These are phyloP conservation scores for Colletotrichum cereale DNA, from an alignment of 2,329 filamentous ascomycete genomes.

Conservation along the genomic window DNA sequence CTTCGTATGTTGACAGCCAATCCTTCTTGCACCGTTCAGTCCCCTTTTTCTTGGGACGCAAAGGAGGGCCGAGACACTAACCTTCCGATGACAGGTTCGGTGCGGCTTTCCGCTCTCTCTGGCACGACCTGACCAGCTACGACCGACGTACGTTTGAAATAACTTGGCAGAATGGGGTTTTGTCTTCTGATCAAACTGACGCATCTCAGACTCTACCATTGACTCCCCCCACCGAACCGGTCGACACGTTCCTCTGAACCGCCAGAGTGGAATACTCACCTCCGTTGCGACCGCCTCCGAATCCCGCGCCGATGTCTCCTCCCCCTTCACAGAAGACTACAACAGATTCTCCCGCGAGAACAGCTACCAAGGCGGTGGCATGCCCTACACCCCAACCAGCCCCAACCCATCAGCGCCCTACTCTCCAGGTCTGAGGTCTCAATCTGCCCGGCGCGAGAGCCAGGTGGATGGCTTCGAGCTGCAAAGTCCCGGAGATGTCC, in stretches of 20 bases:
- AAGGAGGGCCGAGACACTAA: conserved; percentile 38
- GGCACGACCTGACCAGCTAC: conserved; percentile 88
- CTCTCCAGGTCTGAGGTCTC: conserved; percentile 89
- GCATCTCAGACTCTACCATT: conserved; percentile 82
- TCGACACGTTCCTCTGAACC: conserved; percentile 89
- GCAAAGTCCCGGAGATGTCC: conserved; percentile 84
- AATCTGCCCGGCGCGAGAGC: conserved; percentile 74
- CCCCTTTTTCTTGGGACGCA: conserved; percentile 23
- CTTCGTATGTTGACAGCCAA: conserved; percentile 38
- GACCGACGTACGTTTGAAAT: conserved; percentile 68
- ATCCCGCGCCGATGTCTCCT: conserved; percentile 86
- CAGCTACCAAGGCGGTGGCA: conserved; percentile 72
- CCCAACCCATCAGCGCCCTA: conserved; percentile 78
- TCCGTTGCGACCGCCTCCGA: conserved; percentile 91
- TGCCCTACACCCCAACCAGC: conserved; percentile 61
- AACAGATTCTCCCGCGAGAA: conserved; percentile 52
- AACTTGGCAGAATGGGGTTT: conserved; percentile 11
- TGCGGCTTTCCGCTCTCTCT: conserved; percentile 87
- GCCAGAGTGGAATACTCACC: conserved; percentile 84
- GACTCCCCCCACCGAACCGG: conserved; percentile 94
- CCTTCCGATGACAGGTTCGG: conserved; percentile 64
- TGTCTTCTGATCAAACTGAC: conserved; percentile 41
- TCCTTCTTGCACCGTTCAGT: conserved; percentile 18
- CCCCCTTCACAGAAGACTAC: conserved; percentile 80
- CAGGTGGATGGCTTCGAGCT: conserved; percentile 77